Percentiles rank a stretch among this genome's conserved stretches.
Conservation (phyloP, 2,329 filamentous ascomycete genomes). For the Penicillium fuscoglaucum region DNA sequence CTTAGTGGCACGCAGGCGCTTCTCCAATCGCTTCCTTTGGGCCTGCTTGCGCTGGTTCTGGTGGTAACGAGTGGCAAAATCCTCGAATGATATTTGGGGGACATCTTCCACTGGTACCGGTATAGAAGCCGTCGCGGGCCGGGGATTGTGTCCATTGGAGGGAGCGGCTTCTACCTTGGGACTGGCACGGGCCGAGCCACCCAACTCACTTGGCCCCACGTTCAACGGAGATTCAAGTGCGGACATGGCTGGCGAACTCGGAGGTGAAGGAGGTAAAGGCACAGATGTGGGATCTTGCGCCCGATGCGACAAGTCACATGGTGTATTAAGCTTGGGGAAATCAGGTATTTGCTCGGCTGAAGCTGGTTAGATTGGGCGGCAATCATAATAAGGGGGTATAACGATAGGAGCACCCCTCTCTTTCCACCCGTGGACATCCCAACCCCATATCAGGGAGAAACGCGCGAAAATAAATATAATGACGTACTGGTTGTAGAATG, state of each 20-base stretch:
- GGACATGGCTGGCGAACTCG: slow-evolving; percentile 9
- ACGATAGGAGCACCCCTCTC: not conserved
- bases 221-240: slow-evolving; percentile 7
- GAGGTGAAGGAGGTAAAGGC: slow-evolving; percentile 26
- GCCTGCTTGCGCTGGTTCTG: slow-evolving; percentile 45
- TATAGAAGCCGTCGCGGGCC: slow-evolving; percentile 10
- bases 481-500: slow-evolving; percentile 41
- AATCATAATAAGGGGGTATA: slow-evolving; percentile 16
- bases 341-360: slow-evolving; percentile 34
- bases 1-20: slow-evolving; percentile 43
- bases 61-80: slow-evolving; percentile 46
- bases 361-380: slow-evolving; percentile 26
- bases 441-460: slow-evolving; percentile 6
- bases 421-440: not conserved
- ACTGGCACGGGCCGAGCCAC: slow-evolving; percentile 33
- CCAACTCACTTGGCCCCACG: slow-evolving; percentile 39
- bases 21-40: slow-evolving; percentile 43
- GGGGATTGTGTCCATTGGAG: slow-evolving; percentile 21
- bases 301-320: slow-evolving; percentile 36
- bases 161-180: slow-evolving; percentile 25
- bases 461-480: slow-evolving; percentile 9
- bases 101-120: slow-evolving; percentile 8
- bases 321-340: slow-evolving; percentile 31
- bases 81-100: slow-evolving; percentile 43
- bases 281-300: slow-evolving; percentile 28